Conservation (phyloP, 768 basidiomycete genomes). For the Mycena olivaceomarginata region DNA sequence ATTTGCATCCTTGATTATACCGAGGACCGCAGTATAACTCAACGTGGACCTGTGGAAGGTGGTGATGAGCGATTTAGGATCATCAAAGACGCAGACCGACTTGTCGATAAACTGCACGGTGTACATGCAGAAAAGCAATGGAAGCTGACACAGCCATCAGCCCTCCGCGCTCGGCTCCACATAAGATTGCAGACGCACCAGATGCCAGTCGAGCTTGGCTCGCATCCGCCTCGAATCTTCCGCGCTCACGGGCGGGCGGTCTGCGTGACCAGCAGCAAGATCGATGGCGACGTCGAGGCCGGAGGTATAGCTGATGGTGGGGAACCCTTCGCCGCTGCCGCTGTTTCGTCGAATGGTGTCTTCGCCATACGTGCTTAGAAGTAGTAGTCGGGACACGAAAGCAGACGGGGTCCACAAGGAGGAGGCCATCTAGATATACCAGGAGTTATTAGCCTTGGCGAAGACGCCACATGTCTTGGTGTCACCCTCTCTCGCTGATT, state of each 20-base stretch:
- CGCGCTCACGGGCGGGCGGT: neutral
- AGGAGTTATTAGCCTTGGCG: conserved; percentile 1
- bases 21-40: conserved; percentile 5
- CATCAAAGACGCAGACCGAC: neutral
- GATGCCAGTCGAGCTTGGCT: conserved; percentile 12
- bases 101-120: conserved; percentile 14
- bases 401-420: neutral
- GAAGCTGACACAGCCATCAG: conserved; percentile 10
- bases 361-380: conserved; percentile 8
- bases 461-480: conserved; percentile 3
- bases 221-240: conserved; percentile 10
- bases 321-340: conserved; percentile 2
- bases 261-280: conserved; percentile 1
- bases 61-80: neutral
- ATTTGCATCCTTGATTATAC: conserved; percentile 12
- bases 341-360: conserved; percentile 1
- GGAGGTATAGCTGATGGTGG: conserved; percentile 1
- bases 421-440: neutral
- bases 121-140: conserved; percentile 6
- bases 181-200: conserved; percentile 4
- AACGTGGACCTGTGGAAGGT: neutral
- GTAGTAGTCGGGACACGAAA: neutral
- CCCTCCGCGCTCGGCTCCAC: neutral
- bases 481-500: conserved; percentile 1
- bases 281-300: conserved; percentile 10